Conservation (phyloP, 345 rosid species). For the Lepidium aucheri region DNA sequence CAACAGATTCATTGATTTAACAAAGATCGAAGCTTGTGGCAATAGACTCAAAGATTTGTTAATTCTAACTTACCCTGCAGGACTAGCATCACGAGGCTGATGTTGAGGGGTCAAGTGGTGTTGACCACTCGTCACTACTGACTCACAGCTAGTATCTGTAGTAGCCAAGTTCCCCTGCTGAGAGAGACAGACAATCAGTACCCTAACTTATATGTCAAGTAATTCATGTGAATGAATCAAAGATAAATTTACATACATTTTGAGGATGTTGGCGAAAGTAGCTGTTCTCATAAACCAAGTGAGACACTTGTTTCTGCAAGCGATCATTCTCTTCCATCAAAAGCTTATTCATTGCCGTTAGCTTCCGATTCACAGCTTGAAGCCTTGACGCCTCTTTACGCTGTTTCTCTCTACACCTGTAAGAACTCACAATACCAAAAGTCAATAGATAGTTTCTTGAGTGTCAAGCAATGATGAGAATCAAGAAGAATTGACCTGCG, state of each 20-base stretch:
- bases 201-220: background rate
- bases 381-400: conserved; percentile 92
- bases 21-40: background rate
- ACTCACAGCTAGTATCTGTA: conserved; percentile 91
- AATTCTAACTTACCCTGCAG: conserved; percentile 70
- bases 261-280: conserved; percentile 86
- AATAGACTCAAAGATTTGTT: background rate
- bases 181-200: background rate
- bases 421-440: conserved; percentile 1
- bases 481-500: conserved; percentile 52
- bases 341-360: conserved; percentile 95
- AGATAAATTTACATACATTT: conserved; percentile 34
- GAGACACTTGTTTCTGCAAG: conserved; percentile 96
- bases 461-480: conserved; percentile 1
- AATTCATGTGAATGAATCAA: background rate
- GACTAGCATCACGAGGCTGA: conserved; percentile 91
- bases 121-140: conserved; percentile 92
- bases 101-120: conserved; percentile 72
- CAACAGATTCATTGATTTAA: background rate
- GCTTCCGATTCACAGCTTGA: conserved; percentile 89
- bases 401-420: conserved; percentile 98
- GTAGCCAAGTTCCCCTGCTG: conserved; percentile 53
- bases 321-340: conserved; percentile 99
- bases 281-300: conserved; percentile 88
- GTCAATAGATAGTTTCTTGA: conserved; percentile 23